Percentiles rank a stretch among this genome's conserved stretches.
These are phyloP conservation scores for Musa balbisiana DNA, from an alignment of 202 grass and related monocot species.

Conservation along the genomic window DNA sequence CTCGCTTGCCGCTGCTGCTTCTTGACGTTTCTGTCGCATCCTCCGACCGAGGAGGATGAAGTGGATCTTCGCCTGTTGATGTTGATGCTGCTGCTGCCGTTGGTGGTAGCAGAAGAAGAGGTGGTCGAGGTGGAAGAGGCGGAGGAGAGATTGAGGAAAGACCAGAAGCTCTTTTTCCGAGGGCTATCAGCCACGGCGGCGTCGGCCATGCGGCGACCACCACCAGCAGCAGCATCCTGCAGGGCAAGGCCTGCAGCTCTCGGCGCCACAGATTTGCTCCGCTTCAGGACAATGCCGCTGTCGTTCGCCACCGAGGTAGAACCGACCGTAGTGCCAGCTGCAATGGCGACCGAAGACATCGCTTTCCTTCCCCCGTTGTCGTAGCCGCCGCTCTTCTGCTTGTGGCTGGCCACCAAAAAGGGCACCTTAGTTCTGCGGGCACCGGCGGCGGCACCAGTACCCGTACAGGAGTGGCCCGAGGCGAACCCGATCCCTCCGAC, in stretches of 20 bases:
- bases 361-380: constrained; percentile 4
- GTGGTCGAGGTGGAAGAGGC: constrained; percentile 33
- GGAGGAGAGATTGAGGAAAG: constrained; percentile 71
- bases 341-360: neutral
- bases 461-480: constrained; percentile 12
- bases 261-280: constrained; percentile 80
- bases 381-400: constrained; percentile 9
- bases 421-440: constrained; percentile 15
- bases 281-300: constrained; percentile 30
- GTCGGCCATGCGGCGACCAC: neutral
- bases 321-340: neutral
- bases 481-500: constrained; percentile 11
- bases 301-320: constrained; percentile 1
- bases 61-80: constrained; percentile 61
- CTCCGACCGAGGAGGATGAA: constrained; percentile 43
- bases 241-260: constrained; percentile 26
- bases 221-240: neutral
- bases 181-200: constrained; percentile 48
- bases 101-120: constrained; percentile 22
- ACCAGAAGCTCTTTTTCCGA: constrained; percentile 95
- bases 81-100: neutral
- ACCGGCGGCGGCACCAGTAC: neutral
- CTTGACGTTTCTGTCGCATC: constrained; percentile 13
- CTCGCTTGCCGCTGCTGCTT: constrained; percentile 11
- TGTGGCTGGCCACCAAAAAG: constrained; percentile 7